Evolutionary conservation across 2,329 filamentous ascomycete species (phyloP), one percentile per base, ranked within the genome.

Genomic region (Paradendryphiella salina): DNA sequence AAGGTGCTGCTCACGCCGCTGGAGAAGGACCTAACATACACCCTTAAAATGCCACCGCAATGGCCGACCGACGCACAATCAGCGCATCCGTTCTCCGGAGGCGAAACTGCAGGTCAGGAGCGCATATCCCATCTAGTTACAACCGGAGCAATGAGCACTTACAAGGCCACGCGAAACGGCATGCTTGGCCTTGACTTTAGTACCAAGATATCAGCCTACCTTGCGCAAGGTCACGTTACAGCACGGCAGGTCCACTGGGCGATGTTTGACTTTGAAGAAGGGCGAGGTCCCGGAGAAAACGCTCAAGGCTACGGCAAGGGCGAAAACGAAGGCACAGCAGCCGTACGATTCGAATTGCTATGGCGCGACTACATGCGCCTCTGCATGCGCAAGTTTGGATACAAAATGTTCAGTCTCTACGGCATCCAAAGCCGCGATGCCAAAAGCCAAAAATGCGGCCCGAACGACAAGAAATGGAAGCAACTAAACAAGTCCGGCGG

Each of bases 361-460:
- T 93, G 2, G 88, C 77, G 89, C 33, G 89, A 93, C 63, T 93
- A 92, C 64, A 90, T 93, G 85, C 80, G 87, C 1, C 79, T 93
- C 0, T 90, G 86, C 65, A 85, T 84, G 5, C 79, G 80, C 26
- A 92, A 92, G 62, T 90, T 88, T 55, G 81, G 82, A 0, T 65
- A 71, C 13, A 82, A 81, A 17, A 79, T 93, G 3, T 93, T 90
- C 67, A 74, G 76, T 10, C 71, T 86, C 1, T 77, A 80, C 4
- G 89, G 89, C 0, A 89, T 90, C 59, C 80, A 77, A 18, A 77
- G 54, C 21, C 52, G 59, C 9, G 40, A 46, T n/a, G 26, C 17
- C 9, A 60, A 56, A 48, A 51, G 42, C 5, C 26, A 49, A 2
- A 45, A 60, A 3, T 73, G 8, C 23, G 23, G 54, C 9, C 76